Base-by-base conservation (phyloP, 495 filamentous ascomycete species). In the Aspergillus mulundensis region DNA sequence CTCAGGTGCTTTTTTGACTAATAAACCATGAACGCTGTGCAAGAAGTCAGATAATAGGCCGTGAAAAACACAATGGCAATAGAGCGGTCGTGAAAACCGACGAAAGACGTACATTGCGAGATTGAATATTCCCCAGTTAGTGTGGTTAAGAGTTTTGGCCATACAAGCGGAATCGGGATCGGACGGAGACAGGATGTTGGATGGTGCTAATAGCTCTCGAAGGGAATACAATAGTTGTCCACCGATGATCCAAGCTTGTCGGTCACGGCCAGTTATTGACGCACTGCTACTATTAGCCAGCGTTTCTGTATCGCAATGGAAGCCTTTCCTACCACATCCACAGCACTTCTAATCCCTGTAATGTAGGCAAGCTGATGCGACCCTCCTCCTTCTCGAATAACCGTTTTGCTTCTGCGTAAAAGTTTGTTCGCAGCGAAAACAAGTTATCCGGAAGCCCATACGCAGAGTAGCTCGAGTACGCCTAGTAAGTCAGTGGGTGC, bases 41-140 rank as follows among this genome's bases (percentile, higher is more conserved):
- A 20, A n/a, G 12, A 32, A 42, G 56, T 63, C 43, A 63, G 56
- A 57, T 18, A 14, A 40, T 14, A 18, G 42, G 3, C 7, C 18
- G n/a, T 7, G 5, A 34, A 20, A n/a, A n/a, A n/a, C n/a, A n/a
- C n/a, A n/a, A 15, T 15, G 23, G 32, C 5, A 19, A n/a, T n/a
- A n/a, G n/a, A n/a, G n/a, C n/a, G n/a, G 18, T 7, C 8, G 21
- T 3, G 23, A 12, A 20, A 7, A 16, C 46, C 7, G 18, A 28
- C 8, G 1, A 16, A 14, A 15, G 3, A 50, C 68, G 55, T 63
- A 74, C 70, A 66, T 61, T 20, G 61, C 52, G 47, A 71, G 48
- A 45, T 69, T 70, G 58, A 70, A 74, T 21, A 72, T 20, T 7
- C 71, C 71, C 69, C 69, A 74, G 23, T 63, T 50, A 7, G 63